These are phyloP conservation scores for Lasiosphaeria hispida DNA, from an alignment of 495 filamentous ascomycete genomes.

Conservation along the genomic window DNA sequence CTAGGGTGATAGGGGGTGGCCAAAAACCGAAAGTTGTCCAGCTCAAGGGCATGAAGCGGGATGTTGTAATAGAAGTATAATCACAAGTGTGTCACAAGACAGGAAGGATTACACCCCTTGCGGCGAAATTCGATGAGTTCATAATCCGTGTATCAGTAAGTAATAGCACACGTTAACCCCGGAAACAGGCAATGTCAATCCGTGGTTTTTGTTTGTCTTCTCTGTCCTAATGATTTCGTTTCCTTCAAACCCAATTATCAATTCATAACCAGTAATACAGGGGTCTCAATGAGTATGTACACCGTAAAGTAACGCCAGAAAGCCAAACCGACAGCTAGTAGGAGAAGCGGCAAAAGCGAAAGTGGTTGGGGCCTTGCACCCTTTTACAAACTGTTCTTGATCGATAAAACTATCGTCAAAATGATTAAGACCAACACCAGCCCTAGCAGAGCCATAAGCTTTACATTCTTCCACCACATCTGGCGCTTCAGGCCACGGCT, in stretches of 20 bases:
- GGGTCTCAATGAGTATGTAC: neutral
- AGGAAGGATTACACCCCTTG: too few species aligned
- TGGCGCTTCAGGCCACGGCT: conserved; percentile 78
- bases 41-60: too few species aligned
- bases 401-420: conserved; percentile 40
- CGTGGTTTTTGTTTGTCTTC: neutral
- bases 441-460: conserved; percentile 80
- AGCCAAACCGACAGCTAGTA: neutral
- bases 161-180: conserved; percentile 2
- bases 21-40: neutral
- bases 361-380: neutral
- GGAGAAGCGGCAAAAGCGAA: conserved; percentile 1
- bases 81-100: neutral
- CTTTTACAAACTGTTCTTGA: conserved; percentile 15
- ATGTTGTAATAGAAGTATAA: too few species aligned
- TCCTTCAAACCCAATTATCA: neutral
- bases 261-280: neutral
- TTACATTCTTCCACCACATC: conserved; percentile 99
- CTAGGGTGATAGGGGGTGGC: neutral
- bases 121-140: neutral
- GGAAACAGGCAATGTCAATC: neutral
- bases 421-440: conserved; percentile 83
- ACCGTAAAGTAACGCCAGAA: neutral
- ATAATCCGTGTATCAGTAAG: conserved; percentile 5
- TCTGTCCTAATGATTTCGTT: neutral